phyloP scores from a whole-genome alignment of 83 land plant genomes.

The Thuja plicata region DNA sequence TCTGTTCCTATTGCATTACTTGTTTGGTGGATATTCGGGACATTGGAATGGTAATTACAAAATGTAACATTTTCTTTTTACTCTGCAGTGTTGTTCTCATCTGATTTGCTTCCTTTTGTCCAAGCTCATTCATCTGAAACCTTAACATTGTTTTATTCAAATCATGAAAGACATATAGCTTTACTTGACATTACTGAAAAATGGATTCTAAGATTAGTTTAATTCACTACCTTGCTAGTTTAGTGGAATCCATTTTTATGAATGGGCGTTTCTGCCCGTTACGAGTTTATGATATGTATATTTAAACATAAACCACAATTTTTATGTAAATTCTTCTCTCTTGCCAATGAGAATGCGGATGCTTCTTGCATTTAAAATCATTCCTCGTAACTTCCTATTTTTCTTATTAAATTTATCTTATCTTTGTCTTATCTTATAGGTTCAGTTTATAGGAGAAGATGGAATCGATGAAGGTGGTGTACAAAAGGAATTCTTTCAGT shows the following conservation, averaged over 20 bases:
- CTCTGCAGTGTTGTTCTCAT: not conserved
- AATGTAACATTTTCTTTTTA: not conserved
- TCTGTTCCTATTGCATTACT: not conserved
- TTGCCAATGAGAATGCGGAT: not conserved
- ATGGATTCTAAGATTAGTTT: not conserved
- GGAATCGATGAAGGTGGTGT: slow-evolving; percentile 36
- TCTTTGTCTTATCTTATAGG: too few relatives aligned
- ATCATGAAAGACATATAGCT: not conserved
- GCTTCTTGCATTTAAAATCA: not conserved
- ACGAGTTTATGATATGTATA: not conserved
- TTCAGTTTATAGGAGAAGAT: slow-evolving; percentile 27
- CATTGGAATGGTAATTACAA: not conserved
- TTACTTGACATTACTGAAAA: not conserved
- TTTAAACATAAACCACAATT: too few relatives aligned
- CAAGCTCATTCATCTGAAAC: not conserved
- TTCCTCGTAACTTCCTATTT: not conserved
- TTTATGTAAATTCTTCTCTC: too few relatives aligned
- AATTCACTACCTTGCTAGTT: not conserved
- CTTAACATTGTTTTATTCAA: not conserved
- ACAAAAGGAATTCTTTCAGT: slow-evolving; percentile 30
- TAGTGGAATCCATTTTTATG: not conserved
- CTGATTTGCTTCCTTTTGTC: not conserved
- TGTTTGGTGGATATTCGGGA: not conserved
- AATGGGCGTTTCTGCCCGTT: not conserved
- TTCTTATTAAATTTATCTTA: too few relatives aligned